Evolutionary conservation across 2,329 filamentous ascomycete species (phyloP).

Genomic region (Fusarium heterosporum): DNA sequence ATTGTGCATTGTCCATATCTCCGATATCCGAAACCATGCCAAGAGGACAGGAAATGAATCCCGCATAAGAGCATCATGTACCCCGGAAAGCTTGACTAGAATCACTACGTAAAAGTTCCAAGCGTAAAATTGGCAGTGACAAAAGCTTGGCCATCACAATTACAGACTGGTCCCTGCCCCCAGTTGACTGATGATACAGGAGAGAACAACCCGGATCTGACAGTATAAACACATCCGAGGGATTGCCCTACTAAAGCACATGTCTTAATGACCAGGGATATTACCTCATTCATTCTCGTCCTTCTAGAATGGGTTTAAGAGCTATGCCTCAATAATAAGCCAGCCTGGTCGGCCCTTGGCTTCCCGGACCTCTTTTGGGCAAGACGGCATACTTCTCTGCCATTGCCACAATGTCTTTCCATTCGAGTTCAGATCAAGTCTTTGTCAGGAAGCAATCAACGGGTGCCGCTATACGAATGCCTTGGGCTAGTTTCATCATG

Average conservation of each 20-base stretch:
- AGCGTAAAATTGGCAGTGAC: neutral
- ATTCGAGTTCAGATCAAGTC: too few relatives aligned
- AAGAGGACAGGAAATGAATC: conserved; percentile 2
- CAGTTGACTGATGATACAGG: neutral
- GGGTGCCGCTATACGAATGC: too few relatives aligned
- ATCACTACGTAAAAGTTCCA: too few relatives aligned
- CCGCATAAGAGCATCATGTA: neutral
- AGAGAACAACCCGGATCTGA: neutral
- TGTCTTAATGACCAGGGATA: neutral
- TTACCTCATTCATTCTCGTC: neutral
- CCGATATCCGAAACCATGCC: conserved; percentile 4
- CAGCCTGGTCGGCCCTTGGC: neutral
- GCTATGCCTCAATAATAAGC: neutral
- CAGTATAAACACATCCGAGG: neutral
- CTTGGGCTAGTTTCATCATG: too few relatives aligned
- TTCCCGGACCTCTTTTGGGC: conserved; percentile 21
- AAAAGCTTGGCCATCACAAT: too few relatives aligned
- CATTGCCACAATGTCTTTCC: neutral
- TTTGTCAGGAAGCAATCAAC: neutral
- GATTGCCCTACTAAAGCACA: neutral
- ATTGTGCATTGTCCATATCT: neutral
- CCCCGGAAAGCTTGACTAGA: too few relatives aligned
- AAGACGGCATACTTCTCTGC: conserved; percentile 13
- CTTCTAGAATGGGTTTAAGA: neutral
- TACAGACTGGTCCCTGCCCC: too few relatives aligned